Evolutionary conservation across 495 filamentous ascomycete genomes (phyloP).

Genomic region (Haplographium delicatum): DNA sequence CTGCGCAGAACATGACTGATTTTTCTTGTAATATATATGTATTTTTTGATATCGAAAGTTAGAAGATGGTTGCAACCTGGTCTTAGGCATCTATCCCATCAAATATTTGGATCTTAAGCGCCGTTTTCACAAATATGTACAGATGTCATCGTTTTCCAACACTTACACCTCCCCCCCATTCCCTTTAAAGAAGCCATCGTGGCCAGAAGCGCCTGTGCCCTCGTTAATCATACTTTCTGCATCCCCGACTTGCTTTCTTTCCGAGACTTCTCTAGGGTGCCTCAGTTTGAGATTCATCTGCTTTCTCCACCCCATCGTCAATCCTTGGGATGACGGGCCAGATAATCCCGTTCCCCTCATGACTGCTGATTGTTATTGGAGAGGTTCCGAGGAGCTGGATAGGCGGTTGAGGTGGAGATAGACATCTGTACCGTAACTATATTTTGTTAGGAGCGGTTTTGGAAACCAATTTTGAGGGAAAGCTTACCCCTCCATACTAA

Average conservation of each 20-base stretch:
- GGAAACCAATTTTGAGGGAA: neutral
- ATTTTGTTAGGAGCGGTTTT: neutral
- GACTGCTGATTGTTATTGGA: constrained; percentile 98
- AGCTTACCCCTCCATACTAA: constrained; percentile 97
- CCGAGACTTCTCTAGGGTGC: constrained; percentile 59
- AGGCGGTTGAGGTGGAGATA: constrained; percentile 96
- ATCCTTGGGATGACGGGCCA: constrained; percentile 64
- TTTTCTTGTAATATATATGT: too few species aligned
- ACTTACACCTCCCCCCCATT: constrained; percentile 25
- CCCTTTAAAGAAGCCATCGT: constrained; percentile 24
- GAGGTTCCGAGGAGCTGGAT: constrained; percentile 89
- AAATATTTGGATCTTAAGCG: constrained; percentile 12
- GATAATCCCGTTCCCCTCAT: constrained; percentile 56
- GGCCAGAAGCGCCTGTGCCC: constrained; percentile 18
- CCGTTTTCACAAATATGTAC: constrained; percentile 8
- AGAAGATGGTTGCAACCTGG: too few species aligned
- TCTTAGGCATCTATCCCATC: too few species aligned
- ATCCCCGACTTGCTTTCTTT: constrained; percentile 84
- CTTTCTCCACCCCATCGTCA: constrained; percentile 66
- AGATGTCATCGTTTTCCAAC: neutral
- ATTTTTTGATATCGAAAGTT: too few species aligned
- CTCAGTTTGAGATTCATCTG: constrained; percentile 50
- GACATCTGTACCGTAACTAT: constrained; percentile 94
- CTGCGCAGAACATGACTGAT: too few species aligned
- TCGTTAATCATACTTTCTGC: constrained; percentile 61